Percentiles rank a stretch among this genome's conserved stretches.
phyloP scores from a whole-genome alignment of 2,329 filamentous ascomycete species.

The Cercospora nicotianae region DNA sequence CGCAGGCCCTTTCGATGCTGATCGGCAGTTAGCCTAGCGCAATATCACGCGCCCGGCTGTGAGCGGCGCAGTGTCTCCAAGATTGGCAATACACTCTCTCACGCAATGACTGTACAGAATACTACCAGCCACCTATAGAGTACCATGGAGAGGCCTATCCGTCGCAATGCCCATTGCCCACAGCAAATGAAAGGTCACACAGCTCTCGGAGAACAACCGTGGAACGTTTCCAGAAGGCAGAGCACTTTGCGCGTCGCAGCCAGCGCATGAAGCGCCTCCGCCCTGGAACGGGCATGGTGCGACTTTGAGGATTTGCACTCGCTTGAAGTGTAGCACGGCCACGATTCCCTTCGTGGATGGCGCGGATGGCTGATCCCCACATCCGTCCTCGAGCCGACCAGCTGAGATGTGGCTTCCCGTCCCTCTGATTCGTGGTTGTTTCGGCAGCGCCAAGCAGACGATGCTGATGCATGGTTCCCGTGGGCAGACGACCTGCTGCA shows the following conservation, averaged over 20 bases:
- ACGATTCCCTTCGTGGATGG: not conserved
- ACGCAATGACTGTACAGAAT: not conserved
- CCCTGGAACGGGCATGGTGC: not conserved
- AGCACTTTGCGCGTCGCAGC: not conserved
- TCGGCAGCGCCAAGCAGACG: conserved; percentile 4
- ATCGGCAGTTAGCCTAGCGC: conserved; percentile 5
- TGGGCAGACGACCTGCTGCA: conserved; percentile 1
- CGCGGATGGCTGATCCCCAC: conserved; percentile 14
- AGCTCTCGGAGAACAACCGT: not conserved
- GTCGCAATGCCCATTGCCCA: not conserved
- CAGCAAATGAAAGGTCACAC: not conserved
- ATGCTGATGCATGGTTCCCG: conserved; percentile 11
- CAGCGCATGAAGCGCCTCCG: not conserved
- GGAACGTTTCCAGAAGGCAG: conserved; percentile 1
- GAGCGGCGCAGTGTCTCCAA: conserved; percentile 2
- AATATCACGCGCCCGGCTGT: conserved; percentile 1
- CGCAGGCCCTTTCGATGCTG: not conserved
- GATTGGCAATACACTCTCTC: conserved; percentile 9
- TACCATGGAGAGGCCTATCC: not conserved
- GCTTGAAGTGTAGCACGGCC: conserved; percentile 8
- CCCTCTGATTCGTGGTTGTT: conserved; percentile 15
- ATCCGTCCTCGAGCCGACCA: conserved; percentile 6
- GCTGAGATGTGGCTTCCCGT: not conserved
- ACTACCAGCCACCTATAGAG: not conserved
- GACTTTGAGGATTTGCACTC: not conserved